A percentile compares a stretch with the other conserved stretches of the same genome.
phyloP scores from a whole-genome alignment of 2,329 filamentous ascomycete species.

The Diaporthe ampelina region DNA sequence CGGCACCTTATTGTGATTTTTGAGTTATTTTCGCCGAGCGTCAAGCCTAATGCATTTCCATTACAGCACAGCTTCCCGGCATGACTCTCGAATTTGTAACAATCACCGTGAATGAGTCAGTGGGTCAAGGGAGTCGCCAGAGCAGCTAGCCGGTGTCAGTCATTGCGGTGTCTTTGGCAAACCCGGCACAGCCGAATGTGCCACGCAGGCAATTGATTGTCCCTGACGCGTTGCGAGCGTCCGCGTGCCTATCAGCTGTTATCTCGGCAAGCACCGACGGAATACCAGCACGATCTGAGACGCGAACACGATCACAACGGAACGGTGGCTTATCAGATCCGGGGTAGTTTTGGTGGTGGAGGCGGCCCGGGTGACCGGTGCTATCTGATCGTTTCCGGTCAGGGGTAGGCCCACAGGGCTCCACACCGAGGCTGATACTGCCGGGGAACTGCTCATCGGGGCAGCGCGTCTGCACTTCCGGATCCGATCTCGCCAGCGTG shows the following conservation, averaged over 20 bases:
- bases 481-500: conserved; percentile 29
- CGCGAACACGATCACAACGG: background rate
- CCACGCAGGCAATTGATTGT: background rate
- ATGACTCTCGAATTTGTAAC: conserved; percentile 22
- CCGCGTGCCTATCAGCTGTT: conserved; percentile 11
- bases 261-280: conserved; percentile 12
- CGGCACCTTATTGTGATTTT: background rate
- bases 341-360: conserved; percentile 13
- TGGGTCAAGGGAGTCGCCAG: conserved; percentile 6
- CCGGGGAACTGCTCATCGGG: conserved; percentile 21
- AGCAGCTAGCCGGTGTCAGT: conserved; percentile 14
- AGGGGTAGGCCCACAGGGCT: conserved; percentile 25
- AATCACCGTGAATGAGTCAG: conserved; percentile 27
- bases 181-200: background rate
- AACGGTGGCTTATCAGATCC: conserved; percentile 37
- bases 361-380: conserved; percentile 33
- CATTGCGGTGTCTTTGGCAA: background rate
- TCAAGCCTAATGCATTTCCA: conserved; percentile 29
- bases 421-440: conserved; percentile 30
- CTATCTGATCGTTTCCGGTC: conserved; percentile 34
- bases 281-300: background rate
- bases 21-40: conserved; percentile 21
- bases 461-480: conserved; percentile 13
- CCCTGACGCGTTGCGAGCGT: background rate
- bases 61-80: conserved; percentile 17